Evolutionary conservation across 345 rosid species (phyloP).

Genomic region (Populus tremula): DNA sequence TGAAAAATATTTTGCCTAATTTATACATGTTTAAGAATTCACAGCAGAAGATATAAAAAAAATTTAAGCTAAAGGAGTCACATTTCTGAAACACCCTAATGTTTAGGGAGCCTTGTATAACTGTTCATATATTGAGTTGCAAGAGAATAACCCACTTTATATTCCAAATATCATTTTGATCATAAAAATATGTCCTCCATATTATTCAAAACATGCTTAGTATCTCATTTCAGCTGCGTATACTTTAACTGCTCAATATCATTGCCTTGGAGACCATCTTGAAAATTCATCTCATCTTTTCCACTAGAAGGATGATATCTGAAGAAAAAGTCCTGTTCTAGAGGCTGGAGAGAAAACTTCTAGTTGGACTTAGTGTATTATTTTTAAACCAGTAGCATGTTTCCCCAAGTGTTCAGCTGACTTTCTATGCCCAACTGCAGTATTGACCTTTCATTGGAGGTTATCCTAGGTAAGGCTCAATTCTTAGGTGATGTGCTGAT

Average conservation of each 20-base stretch:
- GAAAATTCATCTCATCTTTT: too few species aligned
- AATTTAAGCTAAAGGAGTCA: not conserved
- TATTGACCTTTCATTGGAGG: not conserved
- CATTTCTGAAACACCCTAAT: not conserved
- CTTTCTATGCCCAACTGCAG: not conserved
- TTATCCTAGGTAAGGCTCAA: not conserved
- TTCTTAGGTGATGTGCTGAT: not conserved
- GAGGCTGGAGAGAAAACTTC: not conserved
- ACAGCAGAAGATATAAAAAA: not conserved
- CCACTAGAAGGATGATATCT: too few species aligned
- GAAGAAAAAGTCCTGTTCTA: too few species aligned
- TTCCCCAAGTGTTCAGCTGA: not conserved
- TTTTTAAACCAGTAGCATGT: not conserved
- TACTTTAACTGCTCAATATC: not conserved
- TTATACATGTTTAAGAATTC: not conserved
- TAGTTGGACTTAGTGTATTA: not conserved
- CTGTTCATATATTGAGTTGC: not conserved
- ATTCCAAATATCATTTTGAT: not conserved
- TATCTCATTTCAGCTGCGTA: not conserved
- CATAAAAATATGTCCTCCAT: not conserved
- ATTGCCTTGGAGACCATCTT: not conserved
- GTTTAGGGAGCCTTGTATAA: not conserved
- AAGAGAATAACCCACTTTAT: not conserved
- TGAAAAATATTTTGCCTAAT: not conserved
- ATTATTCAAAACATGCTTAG: not conserved